Percentiles rank a stretch among this genome's conserved stretches.
Conservation (phyloP, 352 stramenopile species). For the Plasmopara muralis region DNA sequence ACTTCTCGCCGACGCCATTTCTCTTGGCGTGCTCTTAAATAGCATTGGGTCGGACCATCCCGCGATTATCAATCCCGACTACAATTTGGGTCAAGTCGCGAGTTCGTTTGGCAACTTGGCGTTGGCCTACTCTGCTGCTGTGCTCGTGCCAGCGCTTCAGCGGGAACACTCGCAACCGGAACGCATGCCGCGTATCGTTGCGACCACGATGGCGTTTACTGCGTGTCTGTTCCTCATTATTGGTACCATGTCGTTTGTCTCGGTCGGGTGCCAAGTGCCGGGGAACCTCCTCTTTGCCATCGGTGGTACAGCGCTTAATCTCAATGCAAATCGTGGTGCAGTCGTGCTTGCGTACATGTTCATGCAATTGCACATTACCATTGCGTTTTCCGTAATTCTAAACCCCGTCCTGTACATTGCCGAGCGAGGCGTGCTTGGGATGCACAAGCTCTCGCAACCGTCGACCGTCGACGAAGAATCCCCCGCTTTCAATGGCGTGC, state of each 20-base stretch:
- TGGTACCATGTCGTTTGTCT: conserved; percentile 31
- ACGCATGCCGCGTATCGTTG: conserved; percentile 50
- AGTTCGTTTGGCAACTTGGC: conserved; percentile 58
- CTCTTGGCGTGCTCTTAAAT: conserved; percentile 31
- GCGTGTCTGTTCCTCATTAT: conserved; percentile 49
- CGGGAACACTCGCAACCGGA: conserved; percentile 53
- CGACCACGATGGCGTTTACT: conserved; percentile 40
- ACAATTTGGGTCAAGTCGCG: conserved; percentile 40
- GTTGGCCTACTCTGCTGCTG: conserved; percentile 46
- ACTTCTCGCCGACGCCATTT: conserved; percentile 47
- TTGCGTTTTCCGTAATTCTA: conserved; percentile 52
- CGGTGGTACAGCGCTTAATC: conserved; percentile 32
- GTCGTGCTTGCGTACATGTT: conserved; percentile 52
- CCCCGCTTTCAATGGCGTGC: conserved; percentile 19
- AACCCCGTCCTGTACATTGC: conserved; percentile 53
- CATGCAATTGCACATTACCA: conserved; percentile 63
- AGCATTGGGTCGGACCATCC: conserved; percentile 40
- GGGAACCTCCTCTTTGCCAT: conserved; percentile 60
- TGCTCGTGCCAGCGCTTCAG: conserved; percentile 54
- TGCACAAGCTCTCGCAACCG: conserved; percentile 42
- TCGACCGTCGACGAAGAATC: conserved; percentile 23
- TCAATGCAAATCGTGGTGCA: conserved; percentile 37
- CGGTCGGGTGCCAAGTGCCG: conserved; percentile 55
- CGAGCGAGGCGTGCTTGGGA: conserved; percentile 45
- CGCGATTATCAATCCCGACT: conserved; percentile 27